Evolutionary conservation across 2,329 filamentous ascomycete species (phyloP), one percentile per base, ranked within the genome.

Genomic region (Clonostachys rosea): DNA sequence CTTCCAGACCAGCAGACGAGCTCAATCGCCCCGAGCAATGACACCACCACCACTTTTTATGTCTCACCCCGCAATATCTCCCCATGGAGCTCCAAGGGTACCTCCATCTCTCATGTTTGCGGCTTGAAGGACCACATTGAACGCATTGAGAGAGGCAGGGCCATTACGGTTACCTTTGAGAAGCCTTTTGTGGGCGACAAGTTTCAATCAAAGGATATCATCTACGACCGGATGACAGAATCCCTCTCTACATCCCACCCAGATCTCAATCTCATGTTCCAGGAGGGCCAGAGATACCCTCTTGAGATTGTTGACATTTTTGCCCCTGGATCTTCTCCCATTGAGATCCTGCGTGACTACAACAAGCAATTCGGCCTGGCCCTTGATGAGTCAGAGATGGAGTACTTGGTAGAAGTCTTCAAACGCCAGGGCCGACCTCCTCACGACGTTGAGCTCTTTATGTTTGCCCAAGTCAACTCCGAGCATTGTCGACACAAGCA

Each of bases 401-500:
- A 95, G 50, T 97, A 99, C 61, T 77, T 99, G 37, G 89, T 96
- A n/a, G 84, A 91, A 45, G 58, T 61, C 34, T 65, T 64, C 50
- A 59, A 56, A 45, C 56, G 56, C 42, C 60, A 64, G 16, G 79
- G 82, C 52, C 73, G 84, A 36, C 73, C 79, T 43, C 89, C 89
- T 1, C 86, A 91, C 50, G 94, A 97, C 64, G 89, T 97, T 41
- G 94, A 99, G 70, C 78, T 97, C 18, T 97, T 97, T 76, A 97
- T 97, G 94, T 99, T 97, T 66, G 92, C 92, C 14, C 94, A 99
- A 70, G 92, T 99, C 64, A 97, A 97, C 74, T 97, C 92, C 4
- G 94, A 99, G 75, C 92, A 97, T 68, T 96, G 77, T 55, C 74
- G 76, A 20, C 77, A 80, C 65, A 95, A 96, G 74, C 88, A 95